These are phyloP conservation scores for Epichloe hybrida DNA, from an alignment of 2,329 filamentous ascomycete genomes.

Conservation along the genomic window DNA sequence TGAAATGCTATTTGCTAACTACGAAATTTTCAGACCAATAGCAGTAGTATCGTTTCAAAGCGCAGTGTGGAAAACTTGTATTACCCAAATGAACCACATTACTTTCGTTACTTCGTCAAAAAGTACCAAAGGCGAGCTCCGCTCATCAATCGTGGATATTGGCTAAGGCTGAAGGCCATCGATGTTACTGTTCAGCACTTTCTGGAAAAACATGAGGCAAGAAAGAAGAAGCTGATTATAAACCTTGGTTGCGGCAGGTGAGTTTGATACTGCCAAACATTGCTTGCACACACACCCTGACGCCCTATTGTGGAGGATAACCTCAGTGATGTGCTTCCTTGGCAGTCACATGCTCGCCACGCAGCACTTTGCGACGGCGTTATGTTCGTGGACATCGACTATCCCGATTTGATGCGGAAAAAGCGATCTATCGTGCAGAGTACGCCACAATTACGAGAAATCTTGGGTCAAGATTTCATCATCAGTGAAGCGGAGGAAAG, in stretches of 20 bases:
- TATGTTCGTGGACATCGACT: slow-evolving; percentile 76
- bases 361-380: slow-evolving; percentile 40
- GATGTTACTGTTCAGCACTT: slow-evolving; percentile 65
- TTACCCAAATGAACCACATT: slow-evolving; percentile 62
- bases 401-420: slow-evolving; percentile 61
- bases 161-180: slow-evolving; percentile 71
- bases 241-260: slow-evolving; percentile 87
- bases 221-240: slow-evolving; percentile 57
- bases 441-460: slow-evolving; percentile 40
- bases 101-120: slow-evolving; percentile 76
- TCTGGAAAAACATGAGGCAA: slow-evolving; percentile 34
- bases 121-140: slow-evolving; percentile 76
- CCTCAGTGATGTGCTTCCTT: slow-evolving; percentile 69
- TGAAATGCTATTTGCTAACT: neutral
- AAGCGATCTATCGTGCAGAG: slow-evolving; percentile 56
- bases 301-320: neutral
- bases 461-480: slow-evolving; percentile 18
- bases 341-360: slow-evolving; percentile 63
- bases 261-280: slow-evolving; percentile 24
- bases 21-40: slow-evolving; percentile 54
- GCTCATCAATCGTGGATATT: slow-evolving; percentile 81
- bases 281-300: neutral
- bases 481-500: slow-evolving; percentile 26
- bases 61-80: slow-evolving; percentile 85
- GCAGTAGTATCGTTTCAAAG: slow-evolving; percentile 84